phyloP scores from a whole-genome alignment of 257 asterid species.

The Plectranthus barbatus region DNA sequence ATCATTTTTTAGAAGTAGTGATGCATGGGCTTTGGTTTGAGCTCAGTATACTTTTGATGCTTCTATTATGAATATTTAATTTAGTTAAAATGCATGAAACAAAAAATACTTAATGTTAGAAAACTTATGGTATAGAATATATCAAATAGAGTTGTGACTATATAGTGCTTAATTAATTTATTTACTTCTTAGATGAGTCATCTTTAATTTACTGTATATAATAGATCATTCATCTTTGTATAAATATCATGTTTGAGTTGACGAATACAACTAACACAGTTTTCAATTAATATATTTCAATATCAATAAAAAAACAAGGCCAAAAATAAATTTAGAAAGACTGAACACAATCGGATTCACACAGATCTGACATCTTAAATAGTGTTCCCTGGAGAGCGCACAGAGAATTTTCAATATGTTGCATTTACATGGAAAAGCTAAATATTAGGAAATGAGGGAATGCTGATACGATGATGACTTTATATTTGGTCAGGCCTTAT shows the following conservation, averaged over 20 bases:
- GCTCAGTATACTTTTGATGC: background rate
- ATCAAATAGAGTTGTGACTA: too few species aligned
- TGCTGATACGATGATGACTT: background rate
- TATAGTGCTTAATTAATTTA: too few species aligned
- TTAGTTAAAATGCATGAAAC: background rate
- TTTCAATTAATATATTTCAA: background rate
- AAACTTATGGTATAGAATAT: too few species aligned
- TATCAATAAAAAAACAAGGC: background rate
- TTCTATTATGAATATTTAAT: background rate
- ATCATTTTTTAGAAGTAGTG: background rate
- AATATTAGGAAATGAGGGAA: too few species aligned
- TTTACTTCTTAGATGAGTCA: too few species aligned
- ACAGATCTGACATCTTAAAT: background rate
- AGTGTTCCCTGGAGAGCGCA: background rate
- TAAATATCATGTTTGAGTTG: too few species aligned
- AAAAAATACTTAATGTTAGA: too few species aligned
- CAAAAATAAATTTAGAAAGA: background rate
- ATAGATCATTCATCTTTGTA: too few species aligned
- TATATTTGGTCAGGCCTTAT: slow-evolving; percentile 56
- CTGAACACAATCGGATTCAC: background rate
- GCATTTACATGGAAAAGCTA: too few species aligned
- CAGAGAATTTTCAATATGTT: too few species aligned
- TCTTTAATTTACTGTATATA: too few species aligned
- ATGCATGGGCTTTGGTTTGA: background rate
- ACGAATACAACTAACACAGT: too few species aligned